phyloP scores from a whole-genome alignment of 257 asterid species.

The Primulina tabacum region DNA sequence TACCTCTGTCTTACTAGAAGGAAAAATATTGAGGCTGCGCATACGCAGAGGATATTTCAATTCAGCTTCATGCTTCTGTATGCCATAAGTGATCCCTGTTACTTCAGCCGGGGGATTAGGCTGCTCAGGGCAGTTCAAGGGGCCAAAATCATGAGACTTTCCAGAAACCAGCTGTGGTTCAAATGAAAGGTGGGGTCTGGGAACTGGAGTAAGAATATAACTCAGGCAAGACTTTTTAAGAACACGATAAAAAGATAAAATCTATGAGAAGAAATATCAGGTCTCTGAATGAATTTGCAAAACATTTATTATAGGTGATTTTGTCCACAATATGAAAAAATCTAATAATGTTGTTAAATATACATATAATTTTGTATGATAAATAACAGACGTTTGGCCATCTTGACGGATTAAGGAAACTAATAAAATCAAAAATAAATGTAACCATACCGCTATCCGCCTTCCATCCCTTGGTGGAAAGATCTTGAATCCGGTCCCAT shows the following conservation, averaged over 20 bases:
- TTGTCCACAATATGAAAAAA: background rate
- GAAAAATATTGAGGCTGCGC: constrained; percentile 85
- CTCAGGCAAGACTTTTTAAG: constrained; percentile 16
- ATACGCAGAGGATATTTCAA: constrained; percentile 84
- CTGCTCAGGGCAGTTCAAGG: constrained; percentile 81
- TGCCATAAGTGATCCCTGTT: constrained; percentile 57
- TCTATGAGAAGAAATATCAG: background rate
- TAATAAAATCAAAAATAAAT: constrained; percentile 23
- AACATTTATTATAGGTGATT: too few relatives aligned
- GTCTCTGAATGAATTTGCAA: constrained; percentile 7
- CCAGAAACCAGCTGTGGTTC: constrained; percentile 96
- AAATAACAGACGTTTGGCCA: background rate
- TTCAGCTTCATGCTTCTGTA: constrained; percentile 91
- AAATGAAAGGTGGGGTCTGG: constrained; percentile 89
- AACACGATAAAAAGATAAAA: background rate
- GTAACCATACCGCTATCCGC: constrained; percentile 75
- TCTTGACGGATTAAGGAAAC: constrained; percentile 12
- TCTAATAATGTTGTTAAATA: background rate
- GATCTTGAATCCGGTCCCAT: constrained; percentile 86
- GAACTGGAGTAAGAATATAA: constrained; percentile 53
- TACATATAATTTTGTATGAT: background rate
- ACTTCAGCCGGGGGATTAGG: constrained; percentile 60
- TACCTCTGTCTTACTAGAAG: constrained; percentile 91
- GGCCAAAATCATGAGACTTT: constrained; percentile 85
- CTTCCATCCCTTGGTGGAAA: constrained; percentile 91